These are phyloP conservation scores for Cutaneotrichosporon cutaneum DNA, from an alignment of 1,284 basidiomycete species.

Conservation along the genomic window DNA sequence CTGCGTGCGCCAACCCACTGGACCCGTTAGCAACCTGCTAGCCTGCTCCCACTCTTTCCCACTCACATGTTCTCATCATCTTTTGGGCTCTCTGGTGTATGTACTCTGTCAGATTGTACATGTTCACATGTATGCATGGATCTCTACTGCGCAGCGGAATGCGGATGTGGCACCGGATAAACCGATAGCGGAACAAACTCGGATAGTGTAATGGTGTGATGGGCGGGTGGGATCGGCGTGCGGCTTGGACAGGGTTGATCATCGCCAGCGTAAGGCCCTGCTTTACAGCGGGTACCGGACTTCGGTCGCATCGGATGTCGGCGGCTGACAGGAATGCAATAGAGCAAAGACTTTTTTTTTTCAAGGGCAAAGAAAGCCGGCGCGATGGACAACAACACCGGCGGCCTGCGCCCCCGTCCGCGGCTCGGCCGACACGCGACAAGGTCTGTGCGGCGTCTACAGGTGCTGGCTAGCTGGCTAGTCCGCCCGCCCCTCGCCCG, in stretches of 20 bases:
- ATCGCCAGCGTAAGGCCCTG: background rate
- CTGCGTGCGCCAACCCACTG: background rate
- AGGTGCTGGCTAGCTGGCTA: background rate
- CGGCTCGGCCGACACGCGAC: background rate
- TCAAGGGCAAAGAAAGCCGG: background rate
- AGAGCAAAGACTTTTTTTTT: background rate
- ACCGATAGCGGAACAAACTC: background rate
- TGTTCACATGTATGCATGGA: slow-evolving; percentile 1
- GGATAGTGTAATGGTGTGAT: background rate
- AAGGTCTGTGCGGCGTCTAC: background rate
- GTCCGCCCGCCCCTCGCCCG: background rate
- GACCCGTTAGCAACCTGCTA: background rate
- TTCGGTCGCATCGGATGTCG: background rate
- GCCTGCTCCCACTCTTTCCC: background rate
- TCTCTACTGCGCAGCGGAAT: background rate
- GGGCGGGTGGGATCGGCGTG: background rate
- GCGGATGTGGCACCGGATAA: background rate
- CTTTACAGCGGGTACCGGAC: no score
- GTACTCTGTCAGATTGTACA: slow-evolving; percentile 2
- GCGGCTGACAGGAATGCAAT: background rate
- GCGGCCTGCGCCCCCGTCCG: background rate
- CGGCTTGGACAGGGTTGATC: background rate
- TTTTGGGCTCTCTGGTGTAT: background rate
- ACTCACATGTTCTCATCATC: background rate
- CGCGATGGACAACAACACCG: background rate